These are phyloP conservation scores for Hyaloscypha hepaticicola DNA, from an alignment of 495 filamentous ascomycete genomes.

Conservation along the genomic window DNA sequence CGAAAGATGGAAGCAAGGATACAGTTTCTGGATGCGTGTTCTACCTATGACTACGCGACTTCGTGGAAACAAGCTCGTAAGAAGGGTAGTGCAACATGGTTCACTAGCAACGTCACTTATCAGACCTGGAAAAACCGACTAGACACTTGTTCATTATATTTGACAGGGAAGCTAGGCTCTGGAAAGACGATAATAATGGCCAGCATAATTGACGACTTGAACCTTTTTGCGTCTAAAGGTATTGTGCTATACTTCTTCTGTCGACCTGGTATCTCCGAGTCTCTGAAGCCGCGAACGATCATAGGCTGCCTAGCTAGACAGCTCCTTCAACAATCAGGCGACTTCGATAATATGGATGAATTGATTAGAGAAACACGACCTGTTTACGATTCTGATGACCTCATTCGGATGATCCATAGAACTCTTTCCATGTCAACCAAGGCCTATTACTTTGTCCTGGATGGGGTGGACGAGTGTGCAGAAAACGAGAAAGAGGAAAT, in stretches of 20 bases:
- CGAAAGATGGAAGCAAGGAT: conserved; percentile 32
- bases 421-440: conserved; percentile 24
- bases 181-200: conserved; percentile 45
- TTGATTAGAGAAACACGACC: conserved; percentile 22
- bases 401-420: conserved; percentile 28
- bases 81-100: conserved; percentile 38
- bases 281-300: conserved; percentile 40
- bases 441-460: conserved; percentile 36
- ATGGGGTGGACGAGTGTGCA: conserved; percentile 42
- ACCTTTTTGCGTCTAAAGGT: conserved; percentile 28
- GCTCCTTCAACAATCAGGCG: conserved; percentile 31
- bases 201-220: conserved; percentile 45
- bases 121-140: conserved; percentile 36
- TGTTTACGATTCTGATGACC: conserved; percentile 27
- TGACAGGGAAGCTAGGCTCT: conserved; percentile 42
- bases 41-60: conserved; percentile 41
- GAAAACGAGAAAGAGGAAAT: conserved; percentile 29
- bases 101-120: conserved; percentile 34
- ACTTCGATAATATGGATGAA: conserved; percentile 20
- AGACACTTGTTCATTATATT: conserved; percentile 35
- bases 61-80: conserved; percentile 46
- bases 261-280: conserved; percentile 39
- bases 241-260: conserved; percentile 44
- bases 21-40: conserved; percentile 40
- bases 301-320: conserved; percentile 43